phyloP scores from a whole-genome alignment of 83 land plant genomes.

The Thuja plicata region DNA sequence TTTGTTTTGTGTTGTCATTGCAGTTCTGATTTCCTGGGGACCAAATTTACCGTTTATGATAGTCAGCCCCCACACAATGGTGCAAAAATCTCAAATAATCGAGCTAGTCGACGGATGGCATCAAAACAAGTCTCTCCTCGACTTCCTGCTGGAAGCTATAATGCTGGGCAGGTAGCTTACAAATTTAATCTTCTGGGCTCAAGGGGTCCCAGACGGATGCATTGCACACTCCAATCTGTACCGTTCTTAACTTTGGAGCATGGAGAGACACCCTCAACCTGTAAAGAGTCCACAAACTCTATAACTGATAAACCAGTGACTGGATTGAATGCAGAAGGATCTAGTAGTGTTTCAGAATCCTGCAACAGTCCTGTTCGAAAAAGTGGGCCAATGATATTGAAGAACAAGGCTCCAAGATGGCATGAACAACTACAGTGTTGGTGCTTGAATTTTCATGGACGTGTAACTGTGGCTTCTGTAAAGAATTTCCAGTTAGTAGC shows the following conservation, averaged over 20 bases:
- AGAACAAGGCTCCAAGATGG: slow-evolving; percentile 82
- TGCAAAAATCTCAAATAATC: slow-evolving; percentile 33
- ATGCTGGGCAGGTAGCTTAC: slow-evolving; percentile 53
- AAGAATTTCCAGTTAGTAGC: slow-evolving; percentile 83
- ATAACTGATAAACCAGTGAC: slow-evolving; percentile 9
- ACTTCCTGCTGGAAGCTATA: slow-evolving; percentile 54
- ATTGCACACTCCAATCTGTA: slow-evolving; percentile 53
- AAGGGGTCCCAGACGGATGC: slow-evolving; percentile 78
- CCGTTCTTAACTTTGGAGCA: slow-evolving; percentile 22
- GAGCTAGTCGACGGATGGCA: slow-evolving; percentile 40
- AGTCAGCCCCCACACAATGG: slow-evolving; percentile 53
- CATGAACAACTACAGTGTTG: slow-evolving; percentile 81
- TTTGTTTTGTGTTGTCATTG: background rate
- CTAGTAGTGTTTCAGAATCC: slow-evolving; percentile 18
- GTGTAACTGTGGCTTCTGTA: slow-evolving; percentile 83
- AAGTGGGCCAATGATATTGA: slow-evolving; percentile 30
- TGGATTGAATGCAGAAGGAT: slow-evolving; percentile 17
- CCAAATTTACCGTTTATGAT: slow-evolving; percentile 74
- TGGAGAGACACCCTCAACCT: background rate
- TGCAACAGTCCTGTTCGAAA: background rate
- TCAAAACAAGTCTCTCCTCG: slow-evolving; percentile 65
- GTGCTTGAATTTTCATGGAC: slow-evolving; percentile 83
- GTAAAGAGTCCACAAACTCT: background rate
- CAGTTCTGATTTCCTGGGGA: slow-evolving; percentile 81
- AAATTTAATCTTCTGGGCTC: slow-evolving; percentile 58